Evolutionary conservation across 495 filamentous ascomycete genomes (phyloP), one percentile per base, ranked within the genome.

Genomic region (Hypoxylon subgilvum): DNA sequence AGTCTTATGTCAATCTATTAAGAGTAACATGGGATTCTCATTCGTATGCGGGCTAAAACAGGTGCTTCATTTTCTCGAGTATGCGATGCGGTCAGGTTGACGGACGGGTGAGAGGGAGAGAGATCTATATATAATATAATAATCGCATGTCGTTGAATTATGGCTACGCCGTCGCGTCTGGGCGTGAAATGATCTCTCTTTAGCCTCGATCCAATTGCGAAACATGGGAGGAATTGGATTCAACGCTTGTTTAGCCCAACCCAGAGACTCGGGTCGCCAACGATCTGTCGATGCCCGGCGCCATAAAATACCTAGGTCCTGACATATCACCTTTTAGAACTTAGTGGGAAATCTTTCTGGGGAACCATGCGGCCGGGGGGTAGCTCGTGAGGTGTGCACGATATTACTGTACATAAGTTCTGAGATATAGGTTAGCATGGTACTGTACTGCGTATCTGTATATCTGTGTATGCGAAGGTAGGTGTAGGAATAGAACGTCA

Each of bases 231-330:
- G 46, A 63, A 59, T 69, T 61, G 61, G 67, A 63, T 61, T 67
- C 60, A 57, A 65, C 67, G 67, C 65, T 68, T 68, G 61, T 66
- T 65, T 70, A 70, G 68, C 65, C 60, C 53, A 63, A 68, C 55
- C 68, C 68, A 66, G 59, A 63, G 57, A 34, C 44, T 68, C 61
- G 68, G 68, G 68, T 70, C 68, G 42, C 57, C 44, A 61, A 58
- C 68, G 68, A 70, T 70, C 67, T 62, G 61, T 63, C 65, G 36
- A 61, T 65, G 61, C 25, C 60, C 52, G 49, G 52, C 46, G 52
- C 48, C 53, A 56, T 57, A 57, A 43, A 64, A 54, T 60, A n/a
- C n/a, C n/a, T n/a, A 56, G 48, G 56, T 66, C 59, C 63, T 67
- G 63, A 65, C 63, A 69, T 66, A 67, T 67, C 62, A 63, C 60